Conservation (phyloP, 139 green algal species). For the Micromonas commoda region DNA sequence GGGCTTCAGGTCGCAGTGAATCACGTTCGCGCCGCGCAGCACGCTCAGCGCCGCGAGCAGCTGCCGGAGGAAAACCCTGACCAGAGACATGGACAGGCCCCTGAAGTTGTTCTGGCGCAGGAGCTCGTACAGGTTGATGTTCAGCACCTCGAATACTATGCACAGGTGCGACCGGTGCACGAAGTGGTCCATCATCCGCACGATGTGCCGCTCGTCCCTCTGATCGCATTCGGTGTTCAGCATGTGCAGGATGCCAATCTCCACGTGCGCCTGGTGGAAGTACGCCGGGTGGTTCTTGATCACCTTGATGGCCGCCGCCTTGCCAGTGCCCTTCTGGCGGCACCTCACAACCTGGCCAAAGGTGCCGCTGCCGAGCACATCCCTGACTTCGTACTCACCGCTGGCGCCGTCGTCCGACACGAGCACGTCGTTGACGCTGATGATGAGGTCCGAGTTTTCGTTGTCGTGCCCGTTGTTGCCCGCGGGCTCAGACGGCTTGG, state of each 20-base stretch:
- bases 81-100: conserved; percentile 77
- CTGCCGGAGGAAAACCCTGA: conserved; percentile 79
- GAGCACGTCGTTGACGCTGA: conserved; percentile 63
- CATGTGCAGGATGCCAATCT: conserved; percentile 86
- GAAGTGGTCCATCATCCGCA: conserved; percentile 90
- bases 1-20: conserved; percentile 98
- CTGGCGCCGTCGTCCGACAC: conserved; percentile 11
- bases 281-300: conserved; percentile 98
- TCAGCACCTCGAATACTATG: conserved; percentile 94
- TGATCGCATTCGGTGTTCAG: conserved; percentile 80
- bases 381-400: conserved; percentile 60
- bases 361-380: conserved; percentile 83
- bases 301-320: conserved; percentile 80
- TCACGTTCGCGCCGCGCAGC: conserved; percentile 74
- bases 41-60: conserved; percentile 78
- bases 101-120: conserved; percentile 87
- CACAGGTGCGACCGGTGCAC: conserved; percentile 86
- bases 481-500: conserved; percentile 52
- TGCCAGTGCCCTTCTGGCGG: conserved; percentile 41
- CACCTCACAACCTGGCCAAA: conserved; percentile 90
- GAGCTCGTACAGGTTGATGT: conserved; percentile 96
- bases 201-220: conserved; percentile 76
- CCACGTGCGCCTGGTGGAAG: conserved; percentile 80
- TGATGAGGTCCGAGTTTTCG: conserved; percentile 75
- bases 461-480: conserved; percentile 79